Evolutionary conservation across 768 basidiomycete species (phyloP).

Genomic region (Pleurotus citrinopileatus): DNA sequence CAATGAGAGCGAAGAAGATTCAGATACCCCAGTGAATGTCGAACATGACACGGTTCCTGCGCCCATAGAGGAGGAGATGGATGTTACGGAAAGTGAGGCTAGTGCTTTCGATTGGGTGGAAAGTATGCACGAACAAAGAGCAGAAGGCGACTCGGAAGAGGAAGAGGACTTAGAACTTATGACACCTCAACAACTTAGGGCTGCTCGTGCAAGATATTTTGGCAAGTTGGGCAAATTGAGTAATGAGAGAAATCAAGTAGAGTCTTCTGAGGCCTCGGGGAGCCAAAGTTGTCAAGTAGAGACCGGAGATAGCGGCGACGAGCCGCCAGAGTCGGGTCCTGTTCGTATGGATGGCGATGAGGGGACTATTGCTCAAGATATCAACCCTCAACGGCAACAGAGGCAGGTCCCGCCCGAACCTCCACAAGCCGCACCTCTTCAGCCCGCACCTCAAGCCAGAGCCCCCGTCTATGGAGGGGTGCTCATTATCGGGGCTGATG

Average conservation of each 20-base stretch:
- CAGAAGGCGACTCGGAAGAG: conserved; percentile 7
- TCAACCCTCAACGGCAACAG: too few species aligned
- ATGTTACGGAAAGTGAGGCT: background rate
- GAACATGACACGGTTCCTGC: conserved; percentile 15
- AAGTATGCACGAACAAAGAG: background rate
- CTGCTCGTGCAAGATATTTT: conserved; percentile 4
- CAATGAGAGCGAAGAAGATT: conserved; percentile 21
- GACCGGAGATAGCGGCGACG: background rate
- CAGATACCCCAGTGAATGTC: conserved; percentile 22
- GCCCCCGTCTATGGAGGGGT: conserved; percentile 4
- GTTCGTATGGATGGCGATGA: background rate
- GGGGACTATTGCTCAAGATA: conserved; percentile 2
- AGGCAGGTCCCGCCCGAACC: too few species aligned
- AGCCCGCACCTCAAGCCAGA: conserved; percentile 2
- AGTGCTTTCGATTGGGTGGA: background rate
- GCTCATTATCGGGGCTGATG: conserved; percentile 5
- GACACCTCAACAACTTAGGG: conserved; percentile 1
- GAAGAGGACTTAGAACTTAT: conserved; percentile 9
- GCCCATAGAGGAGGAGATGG: background rate
- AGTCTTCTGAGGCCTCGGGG: background rate
- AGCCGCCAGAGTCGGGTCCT: background rate
- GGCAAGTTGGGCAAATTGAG: background rate
- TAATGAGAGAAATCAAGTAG: background rate
- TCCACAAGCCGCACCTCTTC: background rate
- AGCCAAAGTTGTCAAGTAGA: too few species aligned